Conservation (phyloP, 345 rosid species). For the Eucalyptus virginea region DNA sequence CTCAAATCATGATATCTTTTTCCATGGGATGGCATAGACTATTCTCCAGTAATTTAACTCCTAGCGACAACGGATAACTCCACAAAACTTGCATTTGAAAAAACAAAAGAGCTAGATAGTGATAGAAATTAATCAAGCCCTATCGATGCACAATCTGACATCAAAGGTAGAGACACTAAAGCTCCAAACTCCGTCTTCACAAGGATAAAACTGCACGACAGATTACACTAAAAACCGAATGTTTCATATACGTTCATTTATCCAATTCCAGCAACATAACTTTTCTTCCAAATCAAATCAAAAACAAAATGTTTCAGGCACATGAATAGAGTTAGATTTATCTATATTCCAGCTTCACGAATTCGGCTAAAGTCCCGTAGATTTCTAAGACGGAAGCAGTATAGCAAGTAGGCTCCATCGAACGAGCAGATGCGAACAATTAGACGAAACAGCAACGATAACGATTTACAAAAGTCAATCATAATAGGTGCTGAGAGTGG, state of each 20-base stretch:
- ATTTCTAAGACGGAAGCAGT: neutral
- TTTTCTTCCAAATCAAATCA: neutral
- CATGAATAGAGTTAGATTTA: neutral
- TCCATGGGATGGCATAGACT: neutral
- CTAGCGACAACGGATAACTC: neutral
- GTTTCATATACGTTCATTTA: neutral
- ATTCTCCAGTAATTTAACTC: neutral
- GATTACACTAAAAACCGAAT: neutral
- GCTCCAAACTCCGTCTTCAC: rapidly evolving
- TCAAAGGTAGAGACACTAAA: neutral
- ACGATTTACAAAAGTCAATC: neutral
- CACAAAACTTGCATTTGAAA: neutral
- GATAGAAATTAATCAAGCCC: rapidly evolving
- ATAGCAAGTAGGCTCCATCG: neutral
- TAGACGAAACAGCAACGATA: rapidly evolving
- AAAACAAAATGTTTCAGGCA: rapidly evolving
- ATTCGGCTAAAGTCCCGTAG: neutral
- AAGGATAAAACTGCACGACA: neutral
- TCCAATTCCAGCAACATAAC: neutral
- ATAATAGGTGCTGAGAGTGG: neutral
- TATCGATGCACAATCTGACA: neutral
- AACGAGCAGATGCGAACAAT: neutral
- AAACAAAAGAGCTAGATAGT: neutral
- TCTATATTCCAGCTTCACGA: neutral
- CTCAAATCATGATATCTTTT: neutral